Conservation (phyloP, 805 yeast species). For the Yamadazyma nakazawae region DNA sequence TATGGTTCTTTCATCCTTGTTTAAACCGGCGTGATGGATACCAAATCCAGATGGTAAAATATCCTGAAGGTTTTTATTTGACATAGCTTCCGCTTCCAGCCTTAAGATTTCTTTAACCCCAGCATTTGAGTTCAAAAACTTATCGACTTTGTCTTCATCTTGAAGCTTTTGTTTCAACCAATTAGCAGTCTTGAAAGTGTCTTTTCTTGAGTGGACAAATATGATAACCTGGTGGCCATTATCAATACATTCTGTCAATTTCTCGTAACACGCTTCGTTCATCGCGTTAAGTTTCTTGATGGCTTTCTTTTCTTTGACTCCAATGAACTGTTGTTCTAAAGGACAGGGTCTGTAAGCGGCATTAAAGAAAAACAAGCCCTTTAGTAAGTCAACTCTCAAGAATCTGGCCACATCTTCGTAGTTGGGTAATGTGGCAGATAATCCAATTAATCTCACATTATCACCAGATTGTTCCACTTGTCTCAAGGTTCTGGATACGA, state of each 20-base stretch:
- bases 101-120: slow-evolving; percentile 62
- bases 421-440: slow-evolving; percentile 92
- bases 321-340: slow-evolving; percentile 80
- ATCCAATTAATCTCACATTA: slow-evolving; percentile 69
- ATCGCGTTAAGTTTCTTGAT: slow-evolving; percentile 74
- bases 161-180: slow-evolving; percentile 61
- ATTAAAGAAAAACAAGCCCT: slow-evolving; percentile 78
- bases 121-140: slow-evolving; percentile 38
- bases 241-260: slow-evolving; percentile 54
- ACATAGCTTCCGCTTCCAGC: slow-evolving; percentile 57
- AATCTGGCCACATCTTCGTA: slow-evolving; percentile 83
- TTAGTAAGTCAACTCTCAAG: slow-evolving; percentile 54
- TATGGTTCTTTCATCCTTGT: slow-evolving; percentile 65
- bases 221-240: slow-evolving; percentile 78
- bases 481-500: slow-evolving; percentile 71
- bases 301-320: slow-evolving; percentile 80
- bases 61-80: slow-evolving; percentile 52
- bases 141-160: slow-evolving; percentile 48
- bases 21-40: slow-evolving; percentile 88
- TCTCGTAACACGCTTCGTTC: slow-evolving; percentile 86
- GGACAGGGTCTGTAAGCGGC: slow-evolving; percentile 90
- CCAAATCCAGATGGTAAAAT: slow-evolving; percentile 75
- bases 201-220: slow-evolving; percentile 93
- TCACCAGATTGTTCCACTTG: slow-evolving; percentile 41
- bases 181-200: slow-evolving; percentile 79